These are phyloP conservation scores for Ensete ventricosum DNA, from an alignment of 176 grass and related monocot genomes.

Conservation along the genomic window DNA sequence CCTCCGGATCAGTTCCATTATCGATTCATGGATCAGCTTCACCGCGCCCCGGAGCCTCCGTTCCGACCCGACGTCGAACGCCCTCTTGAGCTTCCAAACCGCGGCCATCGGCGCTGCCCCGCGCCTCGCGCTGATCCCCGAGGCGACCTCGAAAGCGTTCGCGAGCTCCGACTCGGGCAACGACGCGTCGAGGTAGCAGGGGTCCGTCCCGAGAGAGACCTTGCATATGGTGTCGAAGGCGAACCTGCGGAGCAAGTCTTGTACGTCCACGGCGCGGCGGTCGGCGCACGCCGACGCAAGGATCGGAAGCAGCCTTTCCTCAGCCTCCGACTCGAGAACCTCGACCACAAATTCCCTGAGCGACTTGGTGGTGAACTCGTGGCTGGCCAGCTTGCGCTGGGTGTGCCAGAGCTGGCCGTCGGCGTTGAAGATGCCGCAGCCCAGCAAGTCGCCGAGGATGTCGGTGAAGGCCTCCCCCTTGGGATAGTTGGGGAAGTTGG, in stretches of 20 bases:
- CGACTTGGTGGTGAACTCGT: conserved; percentile 51
- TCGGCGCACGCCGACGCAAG: conserved; percentile 24
- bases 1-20: conserved; percentile 48
- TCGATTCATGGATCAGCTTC: conserved; percentile 40
- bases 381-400: conserved; percentile 58
- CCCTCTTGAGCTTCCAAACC: conserved; percentile 66
- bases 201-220: conserved; percentile 62
- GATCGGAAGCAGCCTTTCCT: conserved; percentile 37
- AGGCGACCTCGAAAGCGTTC: conserved; percentile 52
- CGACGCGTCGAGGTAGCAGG: conserved; percentile 37
- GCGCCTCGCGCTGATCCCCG: conserved; percentile 50
- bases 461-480: conserved; percentile 35
- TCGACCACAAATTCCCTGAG: conserved; percentile 30
- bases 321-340: conserved; percentile 35
- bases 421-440: conserved; percentile 68
- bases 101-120: conserved; percentile 57
- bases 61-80: conserved; percentile 46
- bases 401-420: conserved; percentile 50
- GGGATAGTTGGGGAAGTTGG: conserved; percentile 62
- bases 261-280: conserved; percentile 45
- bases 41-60: conserved; percentile 46
- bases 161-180: conserved; percentile 42
- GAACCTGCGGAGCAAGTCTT: conserved; percentile 61
- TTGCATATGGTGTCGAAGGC: conserved; percentile 68
- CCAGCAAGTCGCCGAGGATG: conserved; percentile 51